These are phyloP conservation scores for Flaveria linearis DNA, from an alignment of 129 eudicot species.

Conservation along the genomic window DNA sequence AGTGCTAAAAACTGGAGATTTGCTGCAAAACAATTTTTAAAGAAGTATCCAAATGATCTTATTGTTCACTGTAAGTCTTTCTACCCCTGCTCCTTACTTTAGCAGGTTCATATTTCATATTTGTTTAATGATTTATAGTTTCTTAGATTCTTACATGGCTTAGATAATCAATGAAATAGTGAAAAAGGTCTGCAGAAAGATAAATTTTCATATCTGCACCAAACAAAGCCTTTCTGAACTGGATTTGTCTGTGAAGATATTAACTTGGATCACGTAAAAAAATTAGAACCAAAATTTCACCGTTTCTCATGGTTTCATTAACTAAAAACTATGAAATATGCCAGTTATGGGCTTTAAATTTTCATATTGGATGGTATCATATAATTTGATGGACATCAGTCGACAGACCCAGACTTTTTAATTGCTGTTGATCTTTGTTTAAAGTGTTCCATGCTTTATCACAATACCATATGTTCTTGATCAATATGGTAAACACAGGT, in stretches of 20 bases:
- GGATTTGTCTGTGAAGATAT: constrained; percentile 10
- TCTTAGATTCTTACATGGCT: neutral
- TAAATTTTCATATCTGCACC: neutral
- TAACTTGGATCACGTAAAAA: constrained; percentile 9
- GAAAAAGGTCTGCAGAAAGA: neutral
- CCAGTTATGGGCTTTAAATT: neutral
- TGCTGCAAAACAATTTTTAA: constrained; percentile 71
- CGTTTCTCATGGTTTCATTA: neutral
- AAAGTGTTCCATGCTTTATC: neutral
- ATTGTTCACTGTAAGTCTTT: constrained; percentile 68
- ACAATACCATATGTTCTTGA: neutral
- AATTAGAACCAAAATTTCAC: neutral
- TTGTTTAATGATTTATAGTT: constrained; percentile 1
- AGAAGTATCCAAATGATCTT: constrained; percentile 67
- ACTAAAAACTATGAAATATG: neutral
- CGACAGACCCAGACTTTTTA: neutral
- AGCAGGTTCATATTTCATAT: neutral
- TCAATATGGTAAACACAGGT: constrained; percentile 50
- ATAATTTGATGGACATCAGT: neutral
- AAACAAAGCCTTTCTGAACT: constrained; percentile 9
- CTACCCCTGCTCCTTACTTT: neutral
- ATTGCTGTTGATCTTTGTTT: neutral
- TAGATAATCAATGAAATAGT: constrained; percentile 12
- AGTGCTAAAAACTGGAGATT: constrained; percentile 79
- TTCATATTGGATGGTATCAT: constrained; percentile 11